Conservation (phyloP, 1,284 basidiomycete species). For the Puccinia hordei region DNA sequence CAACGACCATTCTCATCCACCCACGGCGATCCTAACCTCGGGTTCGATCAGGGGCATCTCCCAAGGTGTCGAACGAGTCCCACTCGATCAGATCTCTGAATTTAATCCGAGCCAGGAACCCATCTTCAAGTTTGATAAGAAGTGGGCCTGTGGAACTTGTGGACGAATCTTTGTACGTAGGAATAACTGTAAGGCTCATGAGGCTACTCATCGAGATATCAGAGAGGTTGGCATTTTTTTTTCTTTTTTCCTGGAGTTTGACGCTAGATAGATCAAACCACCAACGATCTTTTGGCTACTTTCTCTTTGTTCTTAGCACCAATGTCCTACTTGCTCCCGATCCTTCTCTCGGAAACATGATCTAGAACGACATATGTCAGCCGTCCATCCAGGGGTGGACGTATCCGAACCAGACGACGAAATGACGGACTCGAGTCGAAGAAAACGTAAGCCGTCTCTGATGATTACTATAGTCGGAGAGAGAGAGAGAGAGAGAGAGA, state of each 20-base stretch:
- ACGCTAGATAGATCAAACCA: too few species aligned
- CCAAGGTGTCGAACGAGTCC: slow-evolving; percentile 24
- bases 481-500: not conserved
- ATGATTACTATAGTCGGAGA: not conserved
- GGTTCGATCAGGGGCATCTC: slow-evolving; percentile 44
- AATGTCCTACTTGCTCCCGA: slow-evolving; percentile 40
- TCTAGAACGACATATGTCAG: slow-evolving; percentile 41
- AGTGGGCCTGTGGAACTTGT: slow-evolving; percentile 49
- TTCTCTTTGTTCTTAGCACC: slow-evolving; percentile 14
- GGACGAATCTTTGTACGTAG: slow-evolving; percentile 45
- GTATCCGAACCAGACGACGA: not conserved
- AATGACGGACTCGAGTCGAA: not conserved
- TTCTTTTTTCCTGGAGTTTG: too few species aligned
- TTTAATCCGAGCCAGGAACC: slow-evolving; percentile 19
- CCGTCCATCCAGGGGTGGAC: slow-evolving; percentile 43
- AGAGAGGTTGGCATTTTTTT: slow-evolving; percentile 17
- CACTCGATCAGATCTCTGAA: slow-evolving; percentile 18
- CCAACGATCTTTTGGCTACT: too few species aligned
- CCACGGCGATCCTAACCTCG: slow-evolving; percentile 25
- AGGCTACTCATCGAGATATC: slow-evolving; percentile 49
- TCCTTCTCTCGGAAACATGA: slow-evolving; percentile 48
- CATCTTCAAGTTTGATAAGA: slow-evolving; percentile 47
- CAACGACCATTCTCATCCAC: not conserved
- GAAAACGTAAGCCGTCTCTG: not conserved
- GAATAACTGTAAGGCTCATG: slow-evolving; percentile 51